Percentiles rank a stretch among this genome's conserved stretches.
Conservation (phyloP, 2,329 filamentous ascomycete genomes). For the Beauveria rudraprayagi region DNA sequence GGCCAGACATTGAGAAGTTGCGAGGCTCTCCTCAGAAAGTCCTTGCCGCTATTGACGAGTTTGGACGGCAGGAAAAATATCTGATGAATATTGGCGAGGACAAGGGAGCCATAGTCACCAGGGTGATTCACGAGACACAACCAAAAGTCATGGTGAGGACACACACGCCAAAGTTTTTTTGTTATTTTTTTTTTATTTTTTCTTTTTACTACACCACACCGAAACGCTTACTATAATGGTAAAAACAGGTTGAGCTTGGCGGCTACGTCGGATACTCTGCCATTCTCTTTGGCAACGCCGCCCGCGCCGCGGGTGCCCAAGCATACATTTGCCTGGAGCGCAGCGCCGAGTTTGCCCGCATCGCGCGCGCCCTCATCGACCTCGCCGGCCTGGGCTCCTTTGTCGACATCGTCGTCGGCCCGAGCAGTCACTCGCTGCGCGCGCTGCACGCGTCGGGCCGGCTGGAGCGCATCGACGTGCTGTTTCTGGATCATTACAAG, state of each 20-base stretch:
- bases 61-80: conserved; percentile 49
- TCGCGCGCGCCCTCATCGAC: conserved; percentile 61
- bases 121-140: conserved; percentile 59
- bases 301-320: conserved; percentile 54
- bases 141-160: conserved; percentile 53
- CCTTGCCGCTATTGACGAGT: conserved; percentile 64
- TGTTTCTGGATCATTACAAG: conserved; percentile 79
- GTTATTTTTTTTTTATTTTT: too few relatives aligned
- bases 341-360: conserved; percentile 64
- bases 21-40: conserved; percentile 56
- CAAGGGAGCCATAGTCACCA: conserved; percentile 63
- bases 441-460: conserved; percentile 46
- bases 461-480: conserved; percentile 55
- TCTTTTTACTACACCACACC: neutral
- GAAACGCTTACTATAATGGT: neutral
- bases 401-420: conserved; percentile 63
- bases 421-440: conserved; percentile 57
- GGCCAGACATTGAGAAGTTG: conserved; percentile 53
- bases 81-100: conserved; percentile 74
- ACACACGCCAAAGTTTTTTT: neutral
- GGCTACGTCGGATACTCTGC: conserved; percentile 78
- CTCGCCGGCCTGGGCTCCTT: conserved; percentile 65
- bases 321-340: conserved; percentile 65
- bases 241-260: conserved; percentile 58
- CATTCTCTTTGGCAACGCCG: conserved; percentile 62